Evolutionary conservation across 306 rosid genomes (phyloP).

Genomic region (Glycyrrhiza uralensis): DNA sequence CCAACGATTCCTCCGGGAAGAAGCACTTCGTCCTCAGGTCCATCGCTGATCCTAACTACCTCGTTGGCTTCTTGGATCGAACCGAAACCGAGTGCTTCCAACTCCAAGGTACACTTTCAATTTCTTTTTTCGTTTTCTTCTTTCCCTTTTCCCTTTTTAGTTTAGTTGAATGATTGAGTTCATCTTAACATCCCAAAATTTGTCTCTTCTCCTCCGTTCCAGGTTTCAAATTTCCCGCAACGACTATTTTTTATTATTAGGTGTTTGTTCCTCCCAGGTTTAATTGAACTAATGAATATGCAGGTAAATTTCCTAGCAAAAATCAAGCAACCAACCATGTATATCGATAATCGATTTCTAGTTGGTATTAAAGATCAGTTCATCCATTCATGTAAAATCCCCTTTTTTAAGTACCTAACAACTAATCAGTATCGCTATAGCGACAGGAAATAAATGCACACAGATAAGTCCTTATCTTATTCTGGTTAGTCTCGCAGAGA

Average conservation of each 20-base stretch:
- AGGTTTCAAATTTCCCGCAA: not conserved
- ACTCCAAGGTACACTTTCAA: conserved; percentile 56
- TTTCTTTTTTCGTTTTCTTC: not conserved
- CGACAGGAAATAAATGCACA: not conserved
- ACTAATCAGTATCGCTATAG: not conserved
- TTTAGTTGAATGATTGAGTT: not conserved
- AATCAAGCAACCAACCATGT: not conserved
- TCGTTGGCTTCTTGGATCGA: conserved; percentile 73
- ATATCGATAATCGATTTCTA: not conserved
- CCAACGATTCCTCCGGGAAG: conserved; percentile 60
- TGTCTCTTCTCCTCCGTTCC: too few relatives aligned
- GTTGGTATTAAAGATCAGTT: not conserved
- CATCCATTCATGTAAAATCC: not conserved
- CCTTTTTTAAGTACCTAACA: not conserved
- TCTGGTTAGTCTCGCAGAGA: not conserved
- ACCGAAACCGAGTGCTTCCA: conserved; percentile 72
- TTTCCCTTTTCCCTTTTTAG: not conserved
- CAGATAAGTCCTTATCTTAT: not conserved
- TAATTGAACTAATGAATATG: not conserved
- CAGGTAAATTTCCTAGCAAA: not conserved
- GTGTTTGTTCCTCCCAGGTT: not conserved
- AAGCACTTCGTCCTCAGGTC: conserved; percentile 70
- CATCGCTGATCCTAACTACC: conserved; percentile 72
- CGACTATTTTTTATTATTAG: not conserved
- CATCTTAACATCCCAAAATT: not conserved